Evolutionary conservation across 345 rosid genomes (phyloP).

Genomic region (Anastatica hierochuntica): DNA sequence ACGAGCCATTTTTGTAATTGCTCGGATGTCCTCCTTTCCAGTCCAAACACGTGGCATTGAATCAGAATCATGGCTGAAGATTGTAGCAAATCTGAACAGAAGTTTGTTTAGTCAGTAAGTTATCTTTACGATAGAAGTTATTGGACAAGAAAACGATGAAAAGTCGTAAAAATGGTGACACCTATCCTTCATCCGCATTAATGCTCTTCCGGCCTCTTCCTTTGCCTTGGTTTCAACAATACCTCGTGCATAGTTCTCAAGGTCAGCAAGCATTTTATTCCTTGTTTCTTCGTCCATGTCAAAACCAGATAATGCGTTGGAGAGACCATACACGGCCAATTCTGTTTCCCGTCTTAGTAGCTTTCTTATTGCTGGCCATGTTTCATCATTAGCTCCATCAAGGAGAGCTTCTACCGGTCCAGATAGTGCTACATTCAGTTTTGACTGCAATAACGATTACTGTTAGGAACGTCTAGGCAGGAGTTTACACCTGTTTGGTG

Average conservation of each 20-base stretch:
- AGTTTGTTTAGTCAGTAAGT: slow-evolving; percentile 15
- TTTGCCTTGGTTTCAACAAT: slow-evolving; percentile 80
- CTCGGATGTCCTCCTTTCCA: slow-evolving; percentile 94
- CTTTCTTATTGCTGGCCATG: slow-evolving; percentile 87
- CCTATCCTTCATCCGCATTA: slow-evolving; percentile 95
- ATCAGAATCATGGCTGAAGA: slow-evolving; percentile 90
- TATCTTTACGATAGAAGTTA: slow-evolving; percentile 5
- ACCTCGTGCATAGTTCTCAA: slow-evolving; percentile 56
- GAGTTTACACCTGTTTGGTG: slow-evolving; percentile 5
- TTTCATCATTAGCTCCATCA: slow-evolving; percentile 72
- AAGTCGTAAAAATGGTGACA: slow-evolving; percentile 21
- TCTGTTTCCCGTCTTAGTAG: slow-evolving; percentile 57
- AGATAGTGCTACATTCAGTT: slow-evolving; percentile 57
- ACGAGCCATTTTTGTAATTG: slow-evolving; percentile 86
- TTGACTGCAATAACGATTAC: slow-evolving; percentile 43
- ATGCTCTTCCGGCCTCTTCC: slow-evolving; percentile 84
- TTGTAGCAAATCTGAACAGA: slow-evolving; percentile 62
- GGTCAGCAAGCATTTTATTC: slow-evolving; percentile 48
- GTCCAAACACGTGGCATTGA: slow-evolving; percentile 99
- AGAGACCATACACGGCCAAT: slow-evolving; percentile 59
- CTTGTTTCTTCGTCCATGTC: slow-evolving; percentile 57
- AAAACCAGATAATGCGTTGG: slow-evolving; percentile 63
- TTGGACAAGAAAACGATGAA: slow-evolving; percentile 7
- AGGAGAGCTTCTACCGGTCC: slow-evolving; percentile 91
- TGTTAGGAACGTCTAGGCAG: slow-evolving; percentile 11